A percentile compares a stretch with the other conserved stretches of the same genome.
These are phyloP conservation scores for Fraxinus velutina DNA, from an alignment of 305 asterid genomes.

Conservation along the genomic window DNA sequence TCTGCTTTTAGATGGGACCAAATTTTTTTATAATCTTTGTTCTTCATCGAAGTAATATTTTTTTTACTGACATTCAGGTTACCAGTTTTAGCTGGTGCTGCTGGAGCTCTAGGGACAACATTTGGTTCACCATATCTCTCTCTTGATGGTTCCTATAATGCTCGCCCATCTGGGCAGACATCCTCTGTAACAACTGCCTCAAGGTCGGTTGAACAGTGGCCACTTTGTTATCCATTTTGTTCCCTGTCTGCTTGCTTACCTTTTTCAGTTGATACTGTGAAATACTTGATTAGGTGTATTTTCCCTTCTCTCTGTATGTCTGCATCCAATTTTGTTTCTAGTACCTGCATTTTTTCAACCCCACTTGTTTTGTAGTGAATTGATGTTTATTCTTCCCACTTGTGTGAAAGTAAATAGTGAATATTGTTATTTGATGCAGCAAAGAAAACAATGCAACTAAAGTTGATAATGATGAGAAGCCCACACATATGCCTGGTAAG, in stretches of 20 bases:
- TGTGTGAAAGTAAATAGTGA: slow-evolving; percentile 4
- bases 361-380: not conserved
- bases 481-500: slow-evolving; percentile 77
- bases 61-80: slow-evolving; percentile 51
- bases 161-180: slow-evolving; percentile 65
- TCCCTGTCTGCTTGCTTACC: not conserved
- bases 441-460: slow-evolving; percentile 56
- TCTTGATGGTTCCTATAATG: slow-evolving; percentile 72
- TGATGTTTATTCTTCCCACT: not conserved
- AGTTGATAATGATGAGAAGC: slow-evolving; percentile 53
- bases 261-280: not conserved
- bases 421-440: slow-evolving; percentile 45
- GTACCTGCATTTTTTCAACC: not conserved
- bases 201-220: slow-evolving; percentile 43
- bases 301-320: not conserved
- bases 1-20: not conserved
- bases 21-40: not conserved
- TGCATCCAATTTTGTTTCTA: not conserved
- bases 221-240: not conserved
- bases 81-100: slow-evolving; percentile 94
- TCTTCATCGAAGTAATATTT: not conserved
- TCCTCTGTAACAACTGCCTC: slow-evolving; percentile 49
- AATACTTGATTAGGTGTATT: not conserved
- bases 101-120: slow-evolving; percentile 76
- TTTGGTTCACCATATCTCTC: slow-evolving; percentile 74